Evolutionary conservation across 306 rosid species (phyloP).

Genomic region (Trichosanthes truncata): DNA sequence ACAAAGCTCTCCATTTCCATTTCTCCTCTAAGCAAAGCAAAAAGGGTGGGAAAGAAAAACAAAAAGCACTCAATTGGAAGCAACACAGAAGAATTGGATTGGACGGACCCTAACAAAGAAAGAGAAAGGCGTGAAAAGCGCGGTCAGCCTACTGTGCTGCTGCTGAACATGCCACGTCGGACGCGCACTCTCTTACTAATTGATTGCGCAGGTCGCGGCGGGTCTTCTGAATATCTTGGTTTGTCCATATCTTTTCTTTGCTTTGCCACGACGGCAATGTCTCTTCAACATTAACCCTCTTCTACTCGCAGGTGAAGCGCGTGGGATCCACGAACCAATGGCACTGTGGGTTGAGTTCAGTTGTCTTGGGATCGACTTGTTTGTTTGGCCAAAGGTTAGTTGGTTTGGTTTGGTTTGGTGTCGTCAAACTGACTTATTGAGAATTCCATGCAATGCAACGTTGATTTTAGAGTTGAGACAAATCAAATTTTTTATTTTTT

Average conservation of each 20-base stretch:
- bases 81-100: not conserved
- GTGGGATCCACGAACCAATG: not conserved
- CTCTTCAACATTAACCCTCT: not conserved
- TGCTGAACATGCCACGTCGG: constrained; percentile 4
- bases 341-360: not conserved
- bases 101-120: not conserved
- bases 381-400: not conserved
- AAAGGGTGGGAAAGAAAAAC: not conserved
- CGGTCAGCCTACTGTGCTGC: not conserved
- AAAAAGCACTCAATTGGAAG: not conserved
- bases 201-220: constrained; percentile 16
- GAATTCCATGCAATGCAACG: not conserved
- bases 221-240: not conserved
- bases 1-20: not conserved
- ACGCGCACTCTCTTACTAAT: not conserved
- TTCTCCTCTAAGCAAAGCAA: constrained; percentile 11
- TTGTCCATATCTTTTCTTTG: not conserved
- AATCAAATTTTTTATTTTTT: not conserved
- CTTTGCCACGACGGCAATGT: constrained; percentile 5
- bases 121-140: not conserved
- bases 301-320: constrained; percentile 1
- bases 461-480: not conserved
- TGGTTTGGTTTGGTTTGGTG: constrained; percentile 4
- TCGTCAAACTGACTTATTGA: not conserved
- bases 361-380: not conserved